Percentiles rank a stretch among this genome's conserved stretches.
phyloP scores from a whole-genome alignment of 2,329 filamentous ascomycete genomes.

The Curvularia verruculosa region DNA sequence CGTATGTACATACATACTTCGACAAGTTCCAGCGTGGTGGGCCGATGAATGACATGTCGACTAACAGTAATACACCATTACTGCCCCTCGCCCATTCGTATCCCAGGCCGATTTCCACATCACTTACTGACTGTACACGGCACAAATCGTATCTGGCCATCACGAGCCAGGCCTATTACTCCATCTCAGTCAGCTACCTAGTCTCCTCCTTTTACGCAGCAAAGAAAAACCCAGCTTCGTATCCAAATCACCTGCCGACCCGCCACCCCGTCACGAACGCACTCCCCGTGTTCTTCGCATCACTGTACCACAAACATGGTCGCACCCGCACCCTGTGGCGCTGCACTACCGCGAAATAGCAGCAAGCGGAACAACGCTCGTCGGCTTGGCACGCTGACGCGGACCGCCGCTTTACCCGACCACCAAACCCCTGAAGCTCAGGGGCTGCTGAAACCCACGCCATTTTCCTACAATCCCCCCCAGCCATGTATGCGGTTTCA shows the following conservation, averaged over 20 bases:
- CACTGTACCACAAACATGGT: constrained; percentile 1
- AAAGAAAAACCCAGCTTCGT: not conserved
- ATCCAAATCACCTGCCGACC: not conserved
- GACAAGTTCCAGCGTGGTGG: too few relatives aligned
- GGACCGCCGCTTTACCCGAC: constrained; percentile 18
- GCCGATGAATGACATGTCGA: too few relatives aligned
- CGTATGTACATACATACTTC: too few relatives aligned
- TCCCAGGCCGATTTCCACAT: not conserved
- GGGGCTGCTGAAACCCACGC: constrained; percentile 1
- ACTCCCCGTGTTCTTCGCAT: constrained; percentile 4
- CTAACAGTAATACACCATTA: not conserved
- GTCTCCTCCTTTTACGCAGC: not conserved
- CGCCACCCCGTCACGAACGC: not conserved
- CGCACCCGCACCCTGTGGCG: not conserved
- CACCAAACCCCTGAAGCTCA: constrained; percentile 13
- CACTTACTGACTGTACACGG: not conserved
- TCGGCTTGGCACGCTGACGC: constrained; percentile 22
- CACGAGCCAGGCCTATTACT: not conserved
- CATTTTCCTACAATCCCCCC: not conserved
- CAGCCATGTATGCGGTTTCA: not conserved
- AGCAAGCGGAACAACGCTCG: constrained; percentile 14
- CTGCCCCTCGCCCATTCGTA: not conserved
- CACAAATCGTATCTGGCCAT: not conserved
- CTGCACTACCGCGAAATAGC: constrained; percentile 5
- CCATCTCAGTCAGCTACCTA: not conserved